A percentile compares a stretch with the other conserved stretches of the same genome.
These are phyloP conservation scores for Bolboschoenus planiculmis DNA, from an alignment of 176 grass and related monocot genomes.

Conservation along the genomic window DNA sequence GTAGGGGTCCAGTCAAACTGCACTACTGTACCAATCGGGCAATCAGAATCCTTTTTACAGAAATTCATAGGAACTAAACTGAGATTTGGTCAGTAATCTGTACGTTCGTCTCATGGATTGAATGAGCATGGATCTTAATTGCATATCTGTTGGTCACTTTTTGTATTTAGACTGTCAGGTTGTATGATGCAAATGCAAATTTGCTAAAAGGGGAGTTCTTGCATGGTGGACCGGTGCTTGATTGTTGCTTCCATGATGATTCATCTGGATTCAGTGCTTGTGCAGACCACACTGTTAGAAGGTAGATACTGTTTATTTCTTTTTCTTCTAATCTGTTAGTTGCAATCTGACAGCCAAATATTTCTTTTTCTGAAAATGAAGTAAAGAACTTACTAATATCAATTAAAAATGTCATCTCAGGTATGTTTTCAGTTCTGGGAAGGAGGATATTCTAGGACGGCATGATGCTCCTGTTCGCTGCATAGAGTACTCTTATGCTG, in stretches of 20 bases:
- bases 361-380: conserved; percentile 1
- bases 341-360: not conserved
- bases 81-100: not conserved
- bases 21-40: not conserved
- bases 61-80: not conserved
- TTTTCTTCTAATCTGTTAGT: not conserved
- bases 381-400: not conserved
- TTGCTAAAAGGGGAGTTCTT: conserved; percentile 77
- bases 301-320: conserved; percentile 27
- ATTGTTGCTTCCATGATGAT: conserved; percentile 98
- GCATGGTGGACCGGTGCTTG: conserved; percentile 68
- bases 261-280: conserved; percentile 80
- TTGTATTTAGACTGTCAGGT: conserved; percentile 56
- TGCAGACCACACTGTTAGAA: conserved; percentile 70
- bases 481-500: conserved; percentile 89
- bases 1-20: not conserved
- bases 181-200: conserved; percentile 72
- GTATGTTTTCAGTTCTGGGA: conserved; percentile 62
- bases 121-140: not conserved
- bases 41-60: not conserved
- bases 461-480: conserved; percentile 96
- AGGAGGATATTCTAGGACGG: conserved; percentile 74
- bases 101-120: not conserved
- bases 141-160: not conserved
- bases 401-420: conserved; percentile 40